Percentiles rank a stretch among this genome's conserved stretches.
Conservation (phyloP, 2,329 filamentous ascomycete genomes). For the Stachybotrys chlorohalonatus region DNA sequence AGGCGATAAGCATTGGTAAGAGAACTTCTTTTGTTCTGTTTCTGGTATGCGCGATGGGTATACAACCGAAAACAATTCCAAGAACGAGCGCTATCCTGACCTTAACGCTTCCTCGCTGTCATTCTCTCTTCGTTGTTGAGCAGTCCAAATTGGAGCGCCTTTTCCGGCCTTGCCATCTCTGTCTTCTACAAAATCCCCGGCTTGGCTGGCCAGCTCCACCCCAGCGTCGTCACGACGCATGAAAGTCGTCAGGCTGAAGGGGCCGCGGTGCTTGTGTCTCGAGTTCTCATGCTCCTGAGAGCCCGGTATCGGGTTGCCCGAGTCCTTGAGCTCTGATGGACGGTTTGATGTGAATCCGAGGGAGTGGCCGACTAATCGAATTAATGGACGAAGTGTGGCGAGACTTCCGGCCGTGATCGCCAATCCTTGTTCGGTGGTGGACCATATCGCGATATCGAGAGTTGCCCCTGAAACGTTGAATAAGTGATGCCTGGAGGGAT, state of each 20-base stretch:
- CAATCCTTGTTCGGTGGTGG: conserved; percentile 35
- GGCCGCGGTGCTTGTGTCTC: conserved; percentile 8
- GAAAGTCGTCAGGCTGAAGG: conserved; percentile 19
- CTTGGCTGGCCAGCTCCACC: conserved; percentile 3
- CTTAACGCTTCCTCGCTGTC: too few species aligned
- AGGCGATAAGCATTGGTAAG: too few species aligned
- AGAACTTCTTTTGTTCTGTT: too few species aligned
- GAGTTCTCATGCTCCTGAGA: conserved; percentile 2
- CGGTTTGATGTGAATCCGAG: conserved; percentile 16
- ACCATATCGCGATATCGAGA: conserved; percentile 37
- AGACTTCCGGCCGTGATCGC: conserved; percentile 38
- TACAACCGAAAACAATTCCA: too few species aligned
- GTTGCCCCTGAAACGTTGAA: conserved; percentile 20
- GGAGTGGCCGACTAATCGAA: conserved; percentile 21
- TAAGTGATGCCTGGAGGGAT: conserved; percentile 1
- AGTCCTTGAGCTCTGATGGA: conserved; percentile 9
- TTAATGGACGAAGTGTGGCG: conserved; percentile 36
- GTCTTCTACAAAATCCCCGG: not conserved
- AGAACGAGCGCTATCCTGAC: too few species aligned
- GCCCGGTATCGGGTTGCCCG: conserved; percentile 4
- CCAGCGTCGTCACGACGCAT: conserved; percentile 12
- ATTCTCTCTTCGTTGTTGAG: too few species aligned
- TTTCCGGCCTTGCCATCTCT: too few species aligned
- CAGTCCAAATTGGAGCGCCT: too few species aligned
- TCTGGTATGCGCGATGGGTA: too few species aligned